A percentile compares a stretch with the other conserved stretches of the same genome.
These are phyloP conservation scores for Bacidia gigantensis DNA, from an alignment of 495 filamentous ascomycete species.

Conservation along the genomic window DNA sequence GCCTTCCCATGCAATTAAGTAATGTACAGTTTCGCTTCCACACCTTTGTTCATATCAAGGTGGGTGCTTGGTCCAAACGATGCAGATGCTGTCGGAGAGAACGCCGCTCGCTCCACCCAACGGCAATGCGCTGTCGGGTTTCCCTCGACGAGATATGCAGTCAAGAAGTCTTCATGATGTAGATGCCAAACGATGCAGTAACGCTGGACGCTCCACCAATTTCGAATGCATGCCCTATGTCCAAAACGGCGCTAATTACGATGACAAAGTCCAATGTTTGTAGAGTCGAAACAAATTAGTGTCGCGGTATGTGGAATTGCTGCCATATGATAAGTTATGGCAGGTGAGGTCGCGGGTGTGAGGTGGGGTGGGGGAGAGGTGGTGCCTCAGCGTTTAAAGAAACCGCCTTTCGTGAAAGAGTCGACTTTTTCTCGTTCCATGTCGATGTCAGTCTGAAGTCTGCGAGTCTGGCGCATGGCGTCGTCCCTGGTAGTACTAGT, in stretches of 20 bases:
- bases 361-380: no score
- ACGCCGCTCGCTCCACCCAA: neutral
- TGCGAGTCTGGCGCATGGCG: slow-evolving; percentile 67
- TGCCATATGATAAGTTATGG: no score
- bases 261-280: neutral
- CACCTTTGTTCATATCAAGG: neutral
- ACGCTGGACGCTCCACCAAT: neutral
- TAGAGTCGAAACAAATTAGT: neutral
- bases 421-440: slow-evolving; percentile 44
- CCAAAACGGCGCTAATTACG: neutral
- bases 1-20: neutral
- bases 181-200: neutral
- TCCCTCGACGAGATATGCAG: neutral
- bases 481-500: slow-evolving; percentile 54
- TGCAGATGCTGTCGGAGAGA: no score
- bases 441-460: slow-evolving; percentile 51
- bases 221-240: neutral
- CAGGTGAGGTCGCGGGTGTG: no score
- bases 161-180: neutral
- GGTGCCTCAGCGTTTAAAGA: slow-evolving; percentile 2
- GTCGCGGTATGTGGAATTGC: neutral
- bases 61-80: neutral
- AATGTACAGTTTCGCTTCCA: neutral
- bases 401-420: slow-evolving; percentile 22
- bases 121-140: neutral